phyloP scores from a whole-genome alignment of 805 yeast genomes.

The Candida coleopterorum region DNA sequence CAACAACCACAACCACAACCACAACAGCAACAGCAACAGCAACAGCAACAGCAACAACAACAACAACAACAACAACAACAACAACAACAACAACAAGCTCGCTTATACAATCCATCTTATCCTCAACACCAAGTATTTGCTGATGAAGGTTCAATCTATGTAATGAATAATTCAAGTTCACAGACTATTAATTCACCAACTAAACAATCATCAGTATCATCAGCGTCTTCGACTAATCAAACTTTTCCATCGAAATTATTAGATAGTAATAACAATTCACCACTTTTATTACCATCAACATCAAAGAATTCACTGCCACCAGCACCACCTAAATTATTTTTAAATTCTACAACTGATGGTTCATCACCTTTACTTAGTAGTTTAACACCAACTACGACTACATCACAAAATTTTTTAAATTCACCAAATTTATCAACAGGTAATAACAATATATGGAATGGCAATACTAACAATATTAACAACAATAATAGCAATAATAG shows the following conservation, averaged over 20 bases:
- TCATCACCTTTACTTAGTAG: conserved; percentile 3
- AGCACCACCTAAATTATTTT: conserved; percentile 4
- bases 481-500: too few relatives aligned
- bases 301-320: conserved; percentile 6
- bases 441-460: conserved; percentile 3
- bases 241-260: conserved; percentile 12
- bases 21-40: conserved; percentile 18
- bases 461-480: neutral
- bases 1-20: too few relatives aligned
- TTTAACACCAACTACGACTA: conserved; percentile 6
- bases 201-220: conserved; percentile 9
- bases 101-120: neutral
- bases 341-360: conserved; percentile 1
- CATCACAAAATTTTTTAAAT: conserved; percentile 12
- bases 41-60: conserved; percentile 10
- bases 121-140: conserved; percentile 8
- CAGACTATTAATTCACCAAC: conserved; percentile 16
- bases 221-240: conserved; percentile 7
- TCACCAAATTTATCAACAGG: conserved; percentile 17
- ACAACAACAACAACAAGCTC: neutral
- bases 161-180: conserved; percentile 15
- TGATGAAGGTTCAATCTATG: conserved; percentile 12
- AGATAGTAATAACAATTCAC: conserved; percentile 16
- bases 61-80: conserved; percentile 7
- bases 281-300: conserved; percentile 18